A percentile compares a stretch with the other conserved stretches of the same genome.
phyloP scores from a whole-genome alignment of 1,284 basidiomycete species.

The Phaffia rhodozyma region DNA sequence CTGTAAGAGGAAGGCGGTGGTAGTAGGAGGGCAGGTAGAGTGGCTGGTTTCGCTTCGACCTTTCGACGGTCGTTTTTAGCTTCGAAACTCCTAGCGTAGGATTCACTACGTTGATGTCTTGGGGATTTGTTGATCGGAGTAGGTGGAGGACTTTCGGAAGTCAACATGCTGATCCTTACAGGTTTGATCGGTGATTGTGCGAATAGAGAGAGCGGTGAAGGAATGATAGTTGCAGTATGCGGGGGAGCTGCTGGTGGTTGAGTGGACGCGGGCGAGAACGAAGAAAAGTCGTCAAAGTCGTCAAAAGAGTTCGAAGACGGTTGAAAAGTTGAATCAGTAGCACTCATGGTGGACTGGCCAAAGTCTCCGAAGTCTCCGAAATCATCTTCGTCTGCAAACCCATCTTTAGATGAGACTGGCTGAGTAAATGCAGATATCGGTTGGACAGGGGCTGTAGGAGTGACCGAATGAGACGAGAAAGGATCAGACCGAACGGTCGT shows the following conservation, averaged over 20 bases:
- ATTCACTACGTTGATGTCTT: too few species aligned
- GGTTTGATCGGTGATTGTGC: too few species aligned
- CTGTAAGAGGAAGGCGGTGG: background rate
- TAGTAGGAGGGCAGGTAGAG: background rate
- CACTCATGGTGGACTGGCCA: background rate
- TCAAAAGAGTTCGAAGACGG: background rate
- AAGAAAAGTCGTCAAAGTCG: constrained; percentile 1
- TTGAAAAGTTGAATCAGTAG: background rate
- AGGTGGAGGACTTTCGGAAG: too few species aligned
- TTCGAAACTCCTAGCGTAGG: too few species aligned
- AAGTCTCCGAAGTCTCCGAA: constrained; percentile 12
- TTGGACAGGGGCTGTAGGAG: background rate
- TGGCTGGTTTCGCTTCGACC: background rate
- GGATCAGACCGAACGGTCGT: background rate
- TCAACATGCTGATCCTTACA: too few species aligned
- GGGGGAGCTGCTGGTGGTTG: too few species aligned
- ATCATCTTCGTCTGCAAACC: constrained; percentile 7
- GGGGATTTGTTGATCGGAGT: too few species aligned
- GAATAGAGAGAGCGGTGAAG: too few species aligned
- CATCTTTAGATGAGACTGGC: too few species aligned
- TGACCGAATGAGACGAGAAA: background rate
- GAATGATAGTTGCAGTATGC: too few species aligned
- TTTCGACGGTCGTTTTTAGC: too few species aligned
- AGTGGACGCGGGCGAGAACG: background rate
- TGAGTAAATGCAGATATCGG: background rate